Evolutionary conservation across 1,284 basidiomycete genomes (phyloP).

Genomic region (Boletus calvinii): DNA sequence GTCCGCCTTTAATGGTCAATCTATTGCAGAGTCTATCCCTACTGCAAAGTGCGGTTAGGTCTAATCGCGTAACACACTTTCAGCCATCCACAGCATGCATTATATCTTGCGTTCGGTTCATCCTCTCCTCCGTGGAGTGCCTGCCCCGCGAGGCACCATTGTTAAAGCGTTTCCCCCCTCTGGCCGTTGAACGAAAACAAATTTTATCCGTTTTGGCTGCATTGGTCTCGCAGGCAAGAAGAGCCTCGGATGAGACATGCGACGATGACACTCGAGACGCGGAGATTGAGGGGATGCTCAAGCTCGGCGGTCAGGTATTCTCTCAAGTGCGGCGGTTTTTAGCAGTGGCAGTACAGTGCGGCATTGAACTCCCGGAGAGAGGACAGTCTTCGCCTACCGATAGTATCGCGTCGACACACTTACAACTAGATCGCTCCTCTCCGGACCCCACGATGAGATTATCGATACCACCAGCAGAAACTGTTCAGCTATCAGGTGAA

Average conservation of each 20-base stretch:
- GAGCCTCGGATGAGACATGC: conserved; percentile 59
- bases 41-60: conserved; percentile 80
- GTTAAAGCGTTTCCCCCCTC: conserved; percentile 62
- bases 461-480: conserved; percentile 16
- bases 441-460: conserved; percentile 18
- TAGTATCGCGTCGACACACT: conserved; percentile 34
- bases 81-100: conserved; percentile 85
- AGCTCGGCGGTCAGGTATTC: conserved; percentile 71
- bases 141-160: conserved; percentile 79
- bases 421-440: conserved; percentile 16
- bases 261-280: conserved; percentile 50
- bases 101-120: conserved; percentile 91
- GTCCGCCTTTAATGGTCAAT: conserved; percentile 71
- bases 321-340: conserved; percentile 70
- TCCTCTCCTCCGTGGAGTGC: conserved; percentile 84
- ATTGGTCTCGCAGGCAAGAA: conserved; percentile 83
- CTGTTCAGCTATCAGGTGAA: conserved; percentile 11
- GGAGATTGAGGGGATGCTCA: conserved; percentile 73
- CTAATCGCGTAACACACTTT: conserved; percentile 77
- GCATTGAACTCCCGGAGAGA: conserved; percentile 68
- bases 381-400: conserved; percentile 41
- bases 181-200: conserved; percentile 78
- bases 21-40: conserved; percentile 84
- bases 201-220: conserved; percentile 82
- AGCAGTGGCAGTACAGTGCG: conserved; percentile 75